phyloP scores from a whole-genome alignment of 1,284 basidiomycete genomes.

The Malassezia japonica region DNA sequence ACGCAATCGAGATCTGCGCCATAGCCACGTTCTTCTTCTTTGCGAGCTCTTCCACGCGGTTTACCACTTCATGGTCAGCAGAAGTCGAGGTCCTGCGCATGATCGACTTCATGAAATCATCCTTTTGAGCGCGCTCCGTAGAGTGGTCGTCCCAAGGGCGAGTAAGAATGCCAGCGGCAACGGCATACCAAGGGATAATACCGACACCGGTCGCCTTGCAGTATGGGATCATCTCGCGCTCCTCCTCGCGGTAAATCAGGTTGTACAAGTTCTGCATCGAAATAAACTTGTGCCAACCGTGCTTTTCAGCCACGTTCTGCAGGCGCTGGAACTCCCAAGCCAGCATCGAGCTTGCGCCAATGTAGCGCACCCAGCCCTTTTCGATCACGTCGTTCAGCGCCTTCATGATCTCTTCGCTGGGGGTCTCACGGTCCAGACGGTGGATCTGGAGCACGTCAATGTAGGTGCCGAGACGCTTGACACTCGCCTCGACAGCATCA shows the following conservation, averaged over 20 bases:
- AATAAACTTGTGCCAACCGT: constrained; percentile 40
- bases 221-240: constrained; percentile 61
- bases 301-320: constrained; percentile 14
- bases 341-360: constrained; percentile 17
- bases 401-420: constrained; percentile 60
- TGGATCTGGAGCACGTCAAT: constrained; percentile 52
- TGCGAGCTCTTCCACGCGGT: constrained; percentile 50
- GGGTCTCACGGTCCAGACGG: constrained; percentile 55
- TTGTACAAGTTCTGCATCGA: constrained; percentile 62
- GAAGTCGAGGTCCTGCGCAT: not conserved
- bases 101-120: not conserved
- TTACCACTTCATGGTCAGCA: constrained; percentile 16
- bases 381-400: constrained; percentile 54
- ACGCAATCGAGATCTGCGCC: constrained; percentile 50
- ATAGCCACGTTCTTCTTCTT: constrained; percentile 49
- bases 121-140: constrained; percentile 1
- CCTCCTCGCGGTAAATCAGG: constrained; percentile 59
- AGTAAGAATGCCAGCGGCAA: constrained; percentile 50
- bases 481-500: constrained; percentile 62
- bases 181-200: constrained; percentile 51
- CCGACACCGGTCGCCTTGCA: constrained; percentile 53
- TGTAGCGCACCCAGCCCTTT: constrained; percentile 31
- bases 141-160: constrained; percentile 30
- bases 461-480: constrained; percentile 66
- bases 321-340: constrained; percentile 18